Evolutionary conservation across 2,329 filamentous ascomycete genomes (phyloP).

Genomic region (Fusarium redolens): DNA sequence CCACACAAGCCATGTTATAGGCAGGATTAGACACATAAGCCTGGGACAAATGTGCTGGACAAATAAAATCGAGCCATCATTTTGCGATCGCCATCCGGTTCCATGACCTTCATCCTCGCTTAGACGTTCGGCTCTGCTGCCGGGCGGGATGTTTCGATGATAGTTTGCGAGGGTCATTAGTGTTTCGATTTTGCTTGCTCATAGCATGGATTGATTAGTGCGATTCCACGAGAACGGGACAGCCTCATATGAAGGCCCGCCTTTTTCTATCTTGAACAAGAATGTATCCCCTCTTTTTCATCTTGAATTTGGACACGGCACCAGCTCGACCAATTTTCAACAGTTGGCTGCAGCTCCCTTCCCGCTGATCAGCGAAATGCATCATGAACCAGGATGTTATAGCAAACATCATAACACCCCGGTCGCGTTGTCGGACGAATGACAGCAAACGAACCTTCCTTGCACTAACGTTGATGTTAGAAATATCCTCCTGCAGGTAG

Average conservation of each 20-base stretch:
- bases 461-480: constrained; percentile 5
- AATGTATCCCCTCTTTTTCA: neutral
- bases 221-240: neutral
- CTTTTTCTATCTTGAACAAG: neutral
- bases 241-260: neutral
- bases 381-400: constrained; percentile 19
- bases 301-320: neutral
- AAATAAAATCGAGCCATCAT: constrained; percentile 5
- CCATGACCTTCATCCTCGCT: neutral
- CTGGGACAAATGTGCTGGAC: neutral
- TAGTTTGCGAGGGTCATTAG: neutral
- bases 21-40: neutral
- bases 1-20: constrained; percentile 1
- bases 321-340: constrained; percentile 4
- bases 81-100: constrained; percentile 1
- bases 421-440: constrained; percentile 10
- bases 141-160: neutral
- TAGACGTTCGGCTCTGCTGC: neutral
- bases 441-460: neutral
- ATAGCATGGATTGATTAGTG: neutral
- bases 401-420: constrained; percentile 24
- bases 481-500: constrained; percentile 13
- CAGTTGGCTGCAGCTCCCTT: constrained; percentile 22
- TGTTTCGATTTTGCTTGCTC: neutral
- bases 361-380: constrained; percentile 27